Evolutionary conservation across 1,284 basidiomycete genomes (phyloP).

Genomic region (Anthracocystis setariae): DNA sequence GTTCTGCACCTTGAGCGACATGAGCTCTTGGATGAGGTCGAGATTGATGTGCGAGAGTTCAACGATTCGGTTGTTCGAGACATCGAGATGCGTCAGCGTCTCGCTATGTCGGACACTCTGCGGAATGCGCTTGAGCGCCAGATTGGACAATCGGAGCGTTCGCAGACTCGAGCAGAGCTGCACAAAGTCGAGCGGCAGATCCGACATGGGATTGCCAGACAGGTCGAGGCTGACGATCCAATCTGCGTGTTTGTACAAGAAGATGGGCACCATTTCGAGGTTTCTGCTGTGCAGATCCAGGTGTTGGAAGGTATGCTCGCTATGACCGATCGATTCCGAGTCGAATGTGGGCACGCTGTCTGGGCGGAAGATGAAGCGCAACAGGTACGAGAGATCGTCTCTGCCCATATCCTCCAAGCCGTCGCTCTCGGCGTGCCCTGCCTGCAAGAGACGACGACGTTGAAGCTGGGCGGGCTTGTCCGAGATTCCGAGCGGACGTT

Average conservation of each 20-base stretch:
- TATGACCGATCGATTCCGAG: constrained; percentile 57
- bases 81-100: constrained; percentile 83
- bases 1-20: constrained; percentile 84
- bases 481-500: constrained; percentile 70
- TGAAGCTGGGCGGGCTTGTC: constrained; percentile 89
- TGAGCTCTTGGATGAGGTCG: constrained; percentile 79
- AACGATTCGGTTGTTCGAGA: constrained; percentile 91
- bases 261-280: constrained; percentile 88
- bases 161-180: constrained; percentile 85
- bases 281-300: constrained; percentile 86
- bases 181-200: constrained; percentile 95
- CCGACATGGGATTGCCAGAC: constrained; percentile 93
- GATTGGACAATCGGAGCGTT: constrained; percentile 87
- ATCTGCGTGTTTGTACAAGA: constrained; percentile 86
- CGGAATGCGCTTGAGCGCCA: constrained; percentile 94
- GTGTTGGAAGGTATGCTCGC: constrained; percentile 74
- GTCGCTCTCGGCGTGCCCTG: constrained; percentile 87
- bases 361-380: constrained; percentile 81
- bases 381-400: constrained; percentile 84
- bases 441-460: constrained; percentile 83
- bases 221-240: constrained; percentile 87
- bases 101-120: constrained; percentile 80
- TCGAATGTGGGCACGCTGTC: constrained; percentile 72
- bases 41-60: constrained; percentile 88
- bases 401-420: constrained; percentile 81